phyloP scores from a whole-genome alignment of 2,329 filamentous ascomycete genomes.

The Aureobasidium sp. region DNA sequence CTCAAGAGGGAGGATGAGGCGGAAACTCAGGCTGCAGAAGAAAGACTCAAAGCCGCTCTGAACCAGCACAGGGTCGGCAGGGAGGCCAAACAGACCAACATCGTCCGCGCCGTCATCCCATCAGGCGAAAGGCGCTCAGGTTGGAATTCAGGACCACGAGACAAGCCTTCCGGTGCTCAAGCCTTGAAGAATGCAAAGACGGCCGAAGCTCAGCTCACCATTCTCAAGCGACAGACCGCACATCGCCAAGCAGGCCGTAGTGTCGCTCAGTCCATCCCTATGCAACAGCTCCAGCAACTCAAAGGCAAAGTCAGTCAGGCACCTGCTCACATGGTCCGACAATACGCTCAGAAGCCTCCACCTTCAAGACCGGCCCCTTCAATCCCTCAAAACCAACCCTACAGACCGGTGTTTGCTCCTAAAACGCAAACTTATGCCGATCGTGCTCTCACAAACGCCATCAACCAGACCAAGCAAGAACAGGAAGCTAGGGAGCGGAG shows the following conservation, averaged over 20 bases:
- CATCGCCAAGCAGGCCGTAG: slow-evolving; percentile 5
- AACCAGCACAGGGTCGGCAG: slow-evolving; percentile 52
- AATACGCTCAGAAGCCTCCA: slow-evolving; percentile 29
- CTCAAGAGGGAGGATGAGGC: slow-evolving; percentile 35
- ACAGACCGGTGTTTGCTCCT: slow-evolving; percentile 1
- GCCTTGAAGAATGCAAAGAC: slow-evolving; percentile 21
- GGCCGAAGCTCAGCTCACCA: neutral
- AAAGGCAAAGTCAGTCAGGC: slow-evolving; percentile 38
- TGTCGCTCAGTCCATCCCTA: slow-evolving; percentile 7
- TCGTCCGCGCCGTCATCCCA: slow-evolving; percentile 22
- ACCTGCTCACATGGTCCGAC: slow-evolving; percentile 49
- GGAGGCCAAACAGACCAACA: slow-evolving; percentile 45
- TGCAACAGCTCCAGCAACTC: slow-evolving; percentile 13
- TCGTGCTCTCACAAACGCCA: neutral
- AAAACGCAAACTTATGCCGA: slow-evolving; percentile 3
- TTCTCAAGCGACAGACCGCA: slow-evolving; percentile 11
- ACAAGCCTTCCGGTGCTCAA: slow-evolving; percentile 9
- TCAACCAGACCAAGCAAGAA: slow-evolving; percentile 8
- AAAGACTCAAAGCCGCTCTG: slow-evolving; percentile 46
- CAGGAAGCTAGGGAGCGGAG: slow-evolving; percentile 11
- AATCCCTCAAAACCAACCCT: neutral
- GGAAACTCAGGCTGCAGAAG: slow-evolving; percentile 29
- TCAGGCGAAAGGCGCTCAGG: neutral
- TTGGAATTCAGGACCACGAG: neutral
- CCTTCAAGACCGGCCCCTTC: neutral